Conservation (phyloP, 176 grass and related monocot species). For the Aegilops umbellulata region DNA sequence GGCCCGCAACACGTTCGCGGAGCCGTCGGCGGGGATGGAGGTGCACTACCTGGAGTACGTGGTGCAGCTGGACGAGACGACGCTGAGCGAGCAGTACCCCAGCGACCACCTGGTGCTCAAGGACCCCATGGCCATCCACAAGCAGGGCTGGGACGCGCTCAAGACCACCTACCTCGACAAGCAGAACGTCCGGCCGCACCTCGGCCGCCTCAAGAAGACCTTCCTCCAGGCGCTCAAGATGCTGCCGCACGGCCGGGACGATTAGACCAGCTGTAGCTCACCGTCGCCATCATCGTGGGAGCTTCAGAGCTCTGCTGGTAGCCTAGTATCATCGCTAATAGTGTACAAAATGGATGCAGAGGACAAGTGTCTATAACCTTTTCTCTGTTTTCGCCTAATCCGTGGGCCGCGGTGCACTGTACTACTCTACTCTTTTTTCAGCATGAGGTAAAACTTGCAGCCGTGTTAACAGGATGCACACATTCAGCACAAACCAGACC, state of each 20-base stretch:
- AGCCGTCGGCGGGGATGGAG: conserved; percentile 72
- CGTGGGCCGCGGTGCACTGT: neutral
- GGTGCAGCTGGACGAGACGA: conserved; percentile 83
- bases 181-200: conserved; percentile 84
- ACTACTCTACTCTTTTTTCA: neutral
- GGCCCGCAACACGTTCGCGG: conserved; percentile 70
- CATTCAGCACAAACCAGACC: neutral
- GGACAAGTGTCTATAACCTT: neutral
- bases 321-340: neutral
- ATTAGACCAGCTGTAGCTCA: neutral
- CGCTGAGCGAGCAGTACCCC: conserved; percentile 77
- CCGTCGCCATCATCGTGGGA: neutral
- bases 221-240: conserved; percentile 61
- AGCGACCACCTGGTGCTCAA: conserved; percentile 65
- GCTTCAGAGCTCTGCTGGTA: neutral
- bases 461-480: neutral
- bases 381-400: neutral
- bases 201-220: conserved; percentile 81
- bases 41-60: conserved; percentile 81
- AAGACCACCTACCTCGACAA: conserved; percentile 86
- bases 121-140: conserved; percentile 73
- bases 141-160: conserved; percentile 75
- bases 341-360: conserved; percentile 17
- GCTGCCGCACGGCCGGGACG: conserved; percentile 49
- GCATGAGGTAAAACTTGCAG: neutral